Evolutionary conservation across 257 asterid genomes (phyloP).

Genomic region (Leptodermis oblonga): DNA sequence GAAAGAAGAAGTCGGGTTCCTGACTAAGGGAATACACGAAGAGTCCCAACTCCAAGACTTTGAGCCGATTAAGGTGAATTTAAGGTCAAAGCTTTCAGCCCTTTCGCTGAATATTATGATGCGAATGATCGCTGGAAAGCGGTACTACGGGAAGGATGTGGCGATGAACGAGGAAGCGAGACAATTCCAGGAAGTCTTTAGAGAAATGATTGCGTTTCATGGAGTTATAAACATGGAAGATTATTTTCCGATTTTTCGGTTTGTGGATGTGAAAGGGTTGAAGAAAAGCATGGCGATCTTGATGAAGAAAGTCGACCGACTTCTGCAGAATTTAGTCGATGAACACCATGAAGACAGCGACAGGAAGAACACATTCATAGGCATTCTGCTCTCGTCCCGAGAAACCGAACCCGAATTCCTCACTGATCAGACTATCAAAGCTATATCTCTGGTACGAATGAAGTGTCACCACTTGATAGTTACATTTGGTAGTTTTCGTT

Average conservation of each 20-base stretch:
- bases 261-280: constrained; percentile 19
- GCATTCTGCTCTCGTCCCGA: constrained; percentile 19
- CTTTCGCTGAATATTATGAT: constrained; percentile 24
- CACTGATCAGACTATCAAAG: constrained; percentile 27
- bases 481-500: no score
- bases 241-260: constrained; percentile 17
- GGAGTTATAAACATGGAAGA: constrained; percentile 23
- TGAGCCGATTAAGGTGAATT: neutral
- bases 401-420: constrained; percentile 22
- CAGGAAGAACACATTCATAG: constrained; percentile 13
- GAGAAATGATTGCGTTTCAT: constrained; percentile 17
- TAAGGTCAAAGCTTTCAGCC: constrained; percentile 13
- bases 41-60: neutral
- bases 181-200: constrained; percentile 12
- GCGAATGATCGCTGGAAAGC: constrained; percentile 29
- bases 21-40: constrained; percentile 8
- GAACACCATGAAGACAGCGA: no score
- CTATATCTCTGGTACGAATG: constrained; percentile 23
- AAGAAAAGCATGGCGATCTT: constrained; percentile 17
- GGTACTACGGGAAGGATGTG: constrained; percentile 25
- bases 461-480: no score
- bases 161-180: constrained; percentile 27
- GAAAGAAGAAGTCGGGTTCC: constrained; percentile 16
- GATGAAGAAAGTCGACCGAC: constrained; percentile 6
- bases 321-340: constrained; percentile 21